phyloP scores from a whole-genome alignment of 1,139 yeast genomes.

The Hemisphaericaspora xylanilytica region DNA sequence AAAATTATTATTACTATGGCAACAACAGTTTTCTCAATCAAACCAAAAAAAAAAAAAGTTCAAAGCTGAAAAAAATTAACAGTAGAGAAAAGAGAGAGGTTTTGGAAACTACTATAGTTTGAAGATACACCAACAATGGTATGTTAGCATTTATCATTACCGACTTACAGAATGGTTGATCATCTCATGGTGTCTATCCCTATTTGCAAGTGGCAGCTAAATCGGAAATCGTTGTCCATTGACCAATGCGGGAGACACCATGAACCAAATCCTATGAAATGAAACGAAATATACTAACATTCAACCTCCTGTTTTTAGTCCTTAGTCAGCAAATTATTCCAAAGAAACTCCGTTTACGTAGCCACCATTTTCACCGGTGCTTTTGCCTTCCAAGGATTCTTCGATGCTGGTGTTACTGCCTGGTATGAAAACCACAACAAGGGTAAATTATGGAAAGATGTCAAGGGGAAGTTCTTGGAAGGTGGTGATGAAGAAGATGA shows the following conservation, averaged over 20 bases:
- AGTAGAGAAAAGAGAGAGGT: not conserved
- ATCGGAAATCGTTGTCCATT: too few relatives aligned
- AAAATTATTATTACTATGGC: constrained; percentile 5
- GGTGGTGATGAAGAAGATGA: constrained; percentile 62
- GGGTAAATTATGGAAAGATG: constrained; percentile 98
- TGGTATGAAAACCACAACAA: constrained; percentile 88
- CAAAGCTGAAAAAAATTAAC: constrained; percentile 2
- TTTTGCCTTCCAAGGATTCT: constrained; percentile 83
- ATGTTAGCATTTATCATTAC: not conserved
- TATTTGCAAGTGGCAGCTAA: too few relatives aligned
- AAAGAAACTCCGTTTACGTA: constrained; percentile 91
- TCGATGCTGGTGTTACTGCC: constrained; percentile 72
- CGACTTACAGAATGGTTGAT: not conserved
- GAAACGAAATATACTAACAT: constrained; percentile 16
- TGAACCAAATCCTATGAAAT: too few relatives aligned
- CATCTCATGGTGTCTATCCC: not conserved
- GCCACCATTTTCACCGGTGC: constrained; percentile 84
- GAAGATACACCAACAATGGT: constrained; percentile 2
- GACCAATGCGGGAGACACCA: too few relatives aligned
- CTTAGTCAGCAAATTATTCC: constrained; percentile 55
- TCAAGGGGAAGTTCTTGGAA: constrained; percentile 63
- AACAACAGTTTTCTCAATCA: too few relatives aligned
- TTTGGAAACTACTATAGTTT: not conserved
- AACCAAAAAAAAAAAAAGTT: too few relatives aligned
- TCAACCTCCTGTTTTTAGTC: constrained; percentile 17